Percentiles rank a stretch among this genome's conserved stretches.
These are phyloP conservation scores for Prunus dulcis DNA, from an alignment of 306 rosid species.

Conservation along the genomic window DNA sequence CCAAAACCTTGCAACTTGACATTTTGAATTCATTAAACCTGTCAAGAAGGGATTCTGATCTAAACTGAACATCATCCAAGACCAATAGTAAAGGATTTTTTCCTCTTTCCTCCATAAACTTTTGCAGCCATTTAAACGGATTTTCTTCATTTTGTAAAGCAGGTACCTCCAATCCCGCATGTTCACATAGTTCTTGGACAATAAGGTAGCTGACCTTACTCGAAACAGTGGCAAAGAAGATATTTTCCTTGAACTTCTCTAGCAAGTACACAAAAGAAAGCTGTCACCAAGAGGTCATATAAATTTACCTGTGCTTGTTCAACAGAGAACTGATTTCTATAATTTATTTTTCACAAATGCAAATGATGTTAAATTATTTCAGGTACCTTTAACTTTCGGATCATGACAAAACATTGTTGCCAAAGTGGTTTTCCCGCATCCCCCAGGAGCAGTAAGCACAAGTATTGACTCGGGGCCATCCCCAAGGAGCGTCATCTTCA, in stretches of 20 bases:
- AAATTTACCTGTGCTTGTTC: background rate
- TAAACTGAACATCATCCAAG: conserved; percentile 15
- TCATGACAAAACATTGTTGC: conserved; percentile 45
- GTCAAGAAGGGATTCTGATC: conserved; percentile 17
- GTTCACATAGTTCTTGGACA: conserved; percentile 35
- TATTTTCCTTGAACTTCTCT: conserved; percentile 45
- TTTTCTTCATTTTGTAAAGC: conserved; percentile 33
- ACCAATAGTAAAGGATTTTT: conserved; percentile 1
- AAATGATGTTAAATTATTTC: background rate
- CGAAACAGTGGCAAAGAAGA: conserved; percentile 40
- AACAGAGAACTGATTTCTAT: too few relatives aligned
- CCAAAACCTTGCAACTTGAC: conserved; percentile 33
- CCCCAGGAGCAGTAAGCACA: conserved; percentile 44
- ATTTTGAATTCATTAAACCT: conserved; percentile 23
- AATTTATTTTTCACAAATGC: background rate
- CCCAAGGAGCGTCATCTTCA: conserved; percentile 33
- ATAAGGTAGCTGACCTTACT: conserved; percentile 30
- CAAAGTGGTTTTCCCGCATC: conserved; percentile 56
- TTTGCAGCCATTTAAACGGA: conserved; percentile 4
- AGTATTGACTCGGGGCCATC: conserved; percentile 13
- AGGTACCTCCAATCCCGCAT: conserved; percentile 11
- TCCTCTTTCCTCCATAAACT: background rate
- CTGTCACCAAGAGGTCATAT: background rate
- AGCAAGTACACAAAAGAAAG: conserved; percentile 12
- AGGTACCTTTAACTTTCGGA: conserved; percentile 33